A percentile compares a stretch with the other conserved stretches of the same genome.
phyloP scores from a whole-genome alignment of 176 grass and related monocot species.

The maize (Zea mays) region DNA sequence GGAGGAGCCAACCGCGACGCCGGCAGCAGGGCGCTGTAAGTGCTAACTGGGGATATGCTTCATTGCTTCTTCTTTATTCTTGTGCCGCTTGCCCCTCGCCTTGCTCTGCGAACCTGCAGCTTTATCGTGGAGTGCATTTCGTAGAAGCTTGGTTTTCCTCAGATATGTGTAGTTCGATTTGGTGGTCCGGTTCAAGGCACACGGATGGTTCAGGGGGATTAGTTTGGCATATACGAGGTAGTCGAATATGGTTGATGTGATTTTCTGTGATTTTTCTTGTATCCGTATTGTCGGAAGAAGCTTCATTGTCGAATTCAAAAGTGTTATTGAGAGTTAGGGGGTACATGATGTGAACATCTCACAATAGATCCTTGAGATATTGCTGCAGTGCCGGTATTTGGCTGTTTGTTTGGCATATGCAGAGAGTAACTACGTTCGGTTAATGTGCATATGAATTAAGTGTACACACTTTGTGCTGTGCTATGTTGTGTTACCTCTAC shows the following conservation, averaged over 20 bases:
- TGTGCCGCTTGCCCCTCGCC: neutral
- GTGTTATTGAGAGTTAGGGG: neutral
- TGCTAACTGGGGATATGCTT: neutral
- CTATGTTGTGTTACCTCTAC: neutral
- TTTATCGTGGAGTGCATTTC: neutral
- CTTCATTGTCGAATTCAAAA: neutral
- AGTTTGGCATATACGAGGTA: neutral
- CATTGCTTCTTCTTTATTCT: neutral
- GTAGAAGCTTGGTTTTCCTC: neutral
- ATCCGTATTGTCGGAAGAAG: neutral
- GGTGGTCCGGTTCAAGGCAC: neutral
- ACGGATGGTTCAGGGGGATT: neutral
- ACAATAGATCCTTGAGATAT: neutral
- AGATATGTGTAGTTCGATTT: neutral
- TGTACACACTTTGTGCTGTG: neutral
- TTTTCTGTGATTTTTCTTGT: neutral
- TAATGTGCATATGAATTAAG: neutral
- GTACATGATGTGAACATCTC: neutral
- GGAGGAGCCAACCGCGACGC: neutral
- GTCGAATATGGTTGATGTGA: neutral
- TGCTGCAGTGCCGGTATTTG: neutral
- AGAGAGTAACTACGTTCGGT: neutral
- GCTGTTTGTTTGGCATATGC: conserved; percentile 1
- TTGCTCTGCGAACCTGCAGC: neutral
- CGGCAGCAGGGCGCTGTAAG: conserved; percentile 40